Evolutionary conservation across 768 basidiomycete species (phyloP).

Genomic region (Amanita molliuscula): DNA sequence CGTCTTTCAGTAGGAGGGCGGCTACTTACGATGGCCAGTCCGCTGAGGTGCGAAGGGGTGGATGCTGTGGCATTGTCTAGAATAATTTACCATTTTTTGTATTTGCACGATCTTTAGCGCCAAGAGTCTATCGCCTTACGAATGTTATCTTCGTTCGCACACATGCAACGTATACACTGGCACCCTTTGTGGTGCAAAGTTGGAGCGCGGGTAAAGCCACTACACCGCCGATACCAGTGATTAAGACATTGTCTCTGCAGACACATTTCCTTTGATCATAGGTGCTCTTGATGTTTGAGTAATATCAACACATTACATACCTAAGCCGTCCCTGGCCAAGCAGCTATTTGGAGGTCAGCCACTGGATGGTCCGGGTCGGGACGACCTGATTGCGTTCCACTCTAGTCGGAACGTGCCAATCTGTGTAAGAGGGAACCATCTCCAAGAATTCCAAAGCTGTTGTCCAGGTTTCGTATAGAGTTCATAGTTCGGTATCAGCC

Average conservation of each 20-base stretch:
- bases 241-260: conserved; percentile 60
- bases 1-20: conserved; percentile 26
- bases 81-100: conserved; percentile 46
- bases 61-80: not conserved
- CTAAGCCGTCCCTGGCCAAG: conserved; percentile 83
- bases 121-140: conserved; percentile 50
- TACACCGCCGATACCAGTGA: conserved; percentile 79
- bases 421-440: conserved; percentile 36
- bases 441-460: conserved; percentile 61
- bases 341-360: conserved; percentile 56
- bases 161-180: conserved; percentile 78
- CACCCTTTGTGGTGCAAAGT: conserved; percentile 63
- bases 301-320: conserved; percentile 22
- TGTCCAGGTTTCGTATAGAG: not conserved
- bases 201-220: conserved; percentile 74
- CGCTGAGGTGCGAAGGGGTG: conserved; percentile 17
- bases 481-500: not conserved
- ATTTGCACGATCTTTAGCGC: conserved; percentile 74
- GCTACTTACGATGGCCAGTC: conserved; percentile 43
- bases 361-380: conserved; percentile 59
- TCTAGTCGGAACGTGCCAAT: conserved; percentile 70
- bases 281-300: conserved; percentile 36
- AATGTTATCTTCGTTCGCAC: conserved; percentile 61
- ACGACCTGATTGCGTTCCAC: conserved; percentile 62
- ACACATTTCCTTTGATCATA: conserved; percentile 53